phyloP scores from a whole-genome alignment of 352 stramenopile species.

The Globisporangium parvum region DNA sequence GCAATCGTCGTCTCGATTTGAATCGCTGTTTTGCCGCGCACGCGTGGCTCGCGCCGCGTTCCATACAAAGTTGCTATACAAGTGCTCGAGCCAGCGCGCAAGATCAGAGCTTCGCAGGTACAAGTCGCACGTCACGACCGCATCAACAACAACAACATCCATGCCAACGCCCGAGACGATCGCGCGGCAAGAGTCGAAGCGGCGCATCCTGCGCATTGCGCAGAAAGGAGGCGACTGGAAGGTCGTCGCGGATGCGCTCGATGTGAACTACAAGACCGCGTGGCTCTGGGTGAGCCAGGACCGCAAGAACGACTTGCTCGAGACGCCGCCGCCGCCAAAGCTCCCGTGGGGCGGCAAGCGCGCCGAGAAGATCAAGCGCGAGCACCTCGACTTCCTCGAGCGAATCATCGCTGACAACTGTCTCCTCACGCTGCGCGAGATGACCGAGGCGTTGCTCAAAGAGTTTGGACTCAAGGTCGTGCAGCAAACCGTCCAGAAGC shows the following conservation, averaged over 20 bases:
- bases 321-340: conserved; percentile 8
- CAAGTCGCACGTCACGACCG: too few species aligned
- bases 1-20: too few species aligned
- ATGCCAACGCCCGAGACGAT: conserved; percentile 18
- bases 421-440: conserved; percentile 16
- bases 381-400: conserved; percentile 17
- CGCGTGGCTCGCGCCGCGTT: too few species aligned
- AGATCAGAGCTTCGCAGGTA: too few species aligned
- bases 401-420: conserved; percentile 14
- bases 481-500: conserved; percentile 15
- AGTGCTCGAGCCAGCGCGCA: too few species aligned
- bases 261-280: conserved; percentile 20
- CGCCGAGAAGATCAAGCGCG: conserved; percentile 16
- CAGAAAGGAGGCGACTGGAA: conserved; percentile 18
- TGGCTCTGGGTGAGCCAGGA: conserved; percentile 18
- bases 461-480: conserved; percentile 16
- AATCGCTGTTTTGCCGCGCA: too few species aligned
- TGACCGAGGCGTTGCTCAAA: conserved; percentile 9
- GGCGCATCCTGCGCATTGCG: conserved; percentile 17
- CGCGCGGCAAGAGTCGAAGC: conserved; percentile 13
- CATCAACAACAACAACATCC: too few species aligned
- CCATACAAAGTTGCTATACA: too few species aligned
- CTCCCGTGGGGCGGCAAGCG: conserved; percentile 15
- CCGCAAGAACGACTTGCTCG: conserved; percentile 15
- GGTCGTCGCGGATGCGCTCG: conserved; percentile 13